Evolutionary conservation across 495 filamentous ascomycete genomes (phyloP).

Genomic region (Chaetomium tenue): DNA sequence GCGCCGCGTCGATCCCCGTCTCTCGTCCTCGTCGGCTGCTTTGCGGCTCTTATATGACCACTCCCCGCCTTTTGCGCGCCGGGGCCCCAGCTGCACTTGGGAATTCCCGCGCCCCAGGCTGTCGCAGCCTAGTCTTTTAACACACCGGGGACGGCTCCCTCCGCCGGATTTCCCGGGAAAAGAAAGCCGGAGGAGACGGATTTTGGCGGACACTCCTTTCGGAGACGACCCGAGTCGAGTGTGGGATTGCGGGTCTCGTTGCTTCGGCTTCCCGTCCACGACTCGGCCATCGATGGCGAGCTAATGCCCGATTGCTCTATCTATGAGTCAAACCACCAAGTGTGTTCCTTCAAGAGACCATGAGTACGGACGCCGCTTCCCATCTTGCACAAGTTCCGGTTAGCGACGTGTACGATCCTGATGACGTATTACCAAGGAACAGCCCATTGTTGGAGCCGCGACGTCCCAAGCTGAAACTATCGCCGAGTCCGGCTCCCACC

Average conservation of each 20-base stretch:
- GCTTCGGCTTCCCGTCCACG: not conserved
- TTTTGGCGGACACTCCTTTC: not conserved
- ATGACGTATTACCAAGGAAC: slow-evolving; percentile 45
- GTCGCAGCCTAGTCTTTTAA: slow-evolving; percentile 15
- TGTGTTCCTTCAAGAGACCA: slow-evolving; percentile 43
- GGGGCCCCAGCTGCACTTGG: slow-evolving; percentile 26
- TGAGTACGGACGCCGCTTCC: slow-evolving; percentile 45
- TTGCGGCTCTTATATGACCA: slow-evolving; percentile 37
- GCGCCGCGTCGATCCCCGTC: slow-evolving; percentile 15
- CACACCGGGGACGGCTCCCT: slow-evolving; percentile 16
- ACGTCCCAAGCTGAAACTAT: slow-evolving; percentile 41
- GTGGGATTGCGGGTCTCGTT: not conserved
- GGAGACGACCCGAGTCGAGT: not conserved
- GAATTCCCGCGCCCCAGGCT: slow-evolving; percentile 21
- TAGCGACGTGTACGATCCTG: slow-evolving; percentile 48
- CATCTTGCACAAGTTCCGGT: slow-evolving; percentile 41
- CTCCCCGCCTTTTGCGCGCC: slow-evolving; percentile 23
- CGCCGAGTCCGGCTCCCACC: slow-evolving; percentile 38
- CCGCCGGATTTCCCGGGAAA: slow-evolving; percentile 15
- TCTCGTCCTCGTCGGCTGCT: slow-evolving; percentile 28
- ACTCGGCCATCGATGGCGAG: slow-evolving; percentile 36
- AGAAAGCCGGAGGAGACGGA: not conserved
- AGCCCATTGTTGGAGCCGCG: slow-evolving; percentile 46
- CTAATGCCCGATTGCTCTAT: slow-evolving; percentile 28
- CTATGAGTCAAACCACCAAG: slow-evolving; percentile 32